Conservation (phyloP, 140 eudicot species). For the Erigeron philadelphicus region DNA sequence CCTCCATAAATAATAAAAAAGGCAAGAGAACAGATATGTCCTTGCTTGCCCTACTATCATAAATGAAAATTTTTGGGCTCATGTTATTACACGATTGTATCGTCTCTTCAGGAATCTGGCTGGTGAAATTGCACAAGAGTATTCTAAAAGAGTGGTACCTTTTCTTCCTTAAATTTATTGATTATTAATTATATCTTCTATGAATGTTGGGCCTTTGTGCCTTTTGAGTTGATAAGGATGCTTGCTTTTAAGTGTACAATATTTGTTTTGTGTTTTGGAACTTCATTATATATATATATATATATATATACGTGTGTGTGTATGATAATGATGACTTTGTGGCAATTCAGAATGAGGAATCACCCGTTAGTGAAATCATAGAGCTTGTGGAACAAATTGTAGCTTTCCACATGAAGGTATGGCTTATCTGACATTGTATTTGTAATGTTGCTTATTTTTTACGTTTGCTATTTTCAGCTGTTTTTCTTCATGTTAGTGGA, state of each 20-base stretch:
- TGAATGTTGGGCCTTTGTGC: background rate
- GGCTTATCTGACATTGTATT: constrained; percentile 10
- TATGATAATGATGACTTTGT: background rate
- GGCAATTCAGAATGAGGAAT: constrained; percentile 68
- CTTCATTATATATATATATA: background rate
- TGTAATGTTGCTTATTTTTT: background rate
- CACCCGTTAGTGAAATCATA: constrained; percentile 62
- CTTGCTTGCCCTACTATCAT: background rate
- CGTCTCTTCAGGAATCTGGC: constrained; percentile 71
- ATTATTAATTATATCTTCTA: background rate
- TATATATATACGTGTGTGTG: too few relatives aligned
- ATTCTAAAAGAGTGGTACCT: constrained; percentile 68
- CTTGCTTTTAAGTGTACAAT: background rate
- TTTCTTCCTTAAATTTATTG: constrained; percentile 4
- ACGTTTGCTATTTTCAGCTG: background rate
- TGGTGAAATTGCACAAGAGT: constrained; percentile 90
- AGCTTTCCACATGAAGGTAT: constrained; percentile 93
- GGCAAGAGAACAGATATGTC: constrained; percentile 4
- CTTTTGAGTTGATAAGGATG: background rate
- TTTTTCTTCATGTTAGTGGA: constrained; percentile 3
- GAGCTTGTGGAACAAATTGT: constrained; percentile 87
- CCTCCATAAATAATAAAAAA: background rate
- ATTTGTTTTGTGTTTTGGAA: constrained; percentile 1
- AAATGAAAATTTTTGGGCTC: background rate
- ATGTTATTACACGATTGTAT: background rate